Percentiles rank a stretch among this genome's conserved stretches.
These are phyloP conservation scores for Pseudogymnoascus sp. DNA, from an alignment of 2,329 filamentous ascomycete genomes.

Conservation along the genomic window DNA sequence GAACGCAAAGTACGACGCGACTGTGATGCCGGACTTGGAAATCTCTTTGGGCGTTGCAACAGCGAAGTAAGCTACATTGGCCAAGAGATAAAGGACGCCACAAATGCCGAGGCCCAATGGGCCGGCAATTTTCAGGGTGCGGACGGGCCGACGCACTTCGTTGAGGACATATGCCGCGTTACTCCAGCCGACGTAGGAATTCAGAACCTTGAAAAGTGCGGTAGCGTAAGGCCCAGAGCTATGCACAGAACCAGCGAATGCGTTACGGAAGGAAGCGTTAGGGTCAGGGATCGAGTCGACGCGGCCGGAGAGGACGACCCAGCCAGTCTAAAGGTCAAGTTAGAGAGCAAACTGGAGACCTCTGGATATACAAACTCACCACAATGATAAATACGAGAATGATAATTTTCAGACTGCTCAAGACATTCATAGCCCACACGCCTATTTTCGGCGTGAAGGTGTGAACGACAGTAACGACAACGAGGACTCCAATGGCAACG, in stretches of 20 bases:
- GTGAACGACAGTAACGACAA: slow-evolving; percentile 39
- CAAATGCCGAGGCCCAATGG: slow-evolving; percentile 44
- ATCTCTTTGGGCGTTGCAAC: slow-evolving; percentile 49
- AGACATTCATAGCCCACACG: slow-evolving; percentile 38
- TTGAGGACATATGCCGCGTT: slow-evolving; percentile 48
- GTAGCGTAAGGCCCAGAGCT: slow-evolving; percentile 35
- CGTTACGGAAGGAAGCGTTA: slow-evolving; percentile 37
- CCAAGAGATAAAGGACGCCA: slow-evolving; percentile 46
- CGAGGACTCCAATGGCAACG: slow-evolving; percentile 39
- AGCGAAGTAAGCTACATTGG: slow-evolving; percentile 51
- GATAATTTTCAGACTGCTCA: slow-evolving; percentile 40
- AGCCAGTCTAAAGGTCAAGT: slow-evolving; percentile 23
- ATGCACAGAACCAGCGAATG: slow-evolving; percentile 41
- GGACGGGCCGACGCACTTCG: slow-evolving; percentile 48
- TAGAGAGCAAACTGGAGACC: background rate
- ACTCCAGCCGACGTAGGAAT: slow-evolving; percentile 45
- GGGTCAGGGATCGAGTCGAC: slow-evolving; percentile 21
- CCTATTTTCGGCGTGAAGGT: slow-evolving; percentile 37
- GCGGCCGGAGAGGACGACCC: slow-evolving; percentile 33
- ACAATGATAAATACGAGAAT: slow-evolving; percentile 39
- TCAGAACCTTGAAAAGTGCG: slow-evolving; percentile 47
- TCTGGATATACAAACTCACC: slow-evolving; percentile 10
- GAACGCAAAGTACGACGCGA: slow-evolving; percentile 48
- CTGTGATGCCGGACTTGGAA: slow-evolving; percentile 41
- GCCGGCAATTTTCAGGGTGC: slow-evolving; percentile 48